Evolutionary conservation across 1,284 basidiomycete species (phyloP), one percentile per base, ranked within the genome.

Genomic region (Puccinia horiana): DNA sequence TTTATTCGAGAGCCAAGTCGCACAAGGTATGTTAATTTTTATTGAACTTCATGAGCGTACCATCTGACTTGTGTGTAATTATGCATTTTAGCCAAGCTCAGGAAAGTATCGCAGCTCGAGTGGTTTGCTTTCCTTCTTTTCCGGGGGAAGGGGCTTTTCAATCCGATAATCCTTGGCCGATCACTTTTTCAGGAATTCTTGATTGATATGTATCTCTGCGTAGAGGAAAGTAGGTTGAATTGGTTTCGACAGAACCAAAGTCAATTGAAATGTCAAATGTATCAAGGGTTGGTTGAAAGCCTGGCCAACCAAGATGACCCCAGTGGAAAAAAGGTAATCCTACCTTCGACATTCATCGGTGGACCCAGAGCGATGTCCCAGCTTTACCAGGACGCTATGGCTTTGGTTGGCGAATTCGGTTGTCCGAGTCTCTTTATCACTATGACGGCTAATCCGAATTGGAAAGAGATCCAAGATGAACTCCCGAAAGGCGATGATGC

Each of bases 401-500:
- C 87, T 0, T 84, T 89, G 81, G 88, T 87, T 0, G 82, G 84
- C 1, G 70, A 83, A 0, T 83, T 75, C 47, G 88, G 88, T 1
- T 81, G 73, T 6, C 88, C 88, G 0, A 87, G 85, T 2, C 87
- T 88, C 69, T 89, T 89, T 83, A 84, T 88, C 73, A 89, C 88
- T 0, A 86, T 88, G 85, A 88, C 87, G 0, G 88, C 87, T 84
- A 89, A 88, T 83, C 84, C 87, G 0, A 83, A 87, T 0, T 89
- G 88, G 76, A 83, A 84, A 0, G 90, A 91, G 76, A 89, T 90
- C 12, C 49, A 67, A 2, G 49, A 85, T 0, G 88, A 88, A 44
- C 86, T 90, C 0, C 83, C 88, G 0, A 86, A 86, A n/a, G 87
- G 88, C 0, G 89, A 90, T 76, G 85, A 84, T 6, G 82, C 87